These are phyloP conservation scores for Reutealis trisperma DNA, from an alignment of 345 rosid genomes.

Conservation along the genomic window DNA sequence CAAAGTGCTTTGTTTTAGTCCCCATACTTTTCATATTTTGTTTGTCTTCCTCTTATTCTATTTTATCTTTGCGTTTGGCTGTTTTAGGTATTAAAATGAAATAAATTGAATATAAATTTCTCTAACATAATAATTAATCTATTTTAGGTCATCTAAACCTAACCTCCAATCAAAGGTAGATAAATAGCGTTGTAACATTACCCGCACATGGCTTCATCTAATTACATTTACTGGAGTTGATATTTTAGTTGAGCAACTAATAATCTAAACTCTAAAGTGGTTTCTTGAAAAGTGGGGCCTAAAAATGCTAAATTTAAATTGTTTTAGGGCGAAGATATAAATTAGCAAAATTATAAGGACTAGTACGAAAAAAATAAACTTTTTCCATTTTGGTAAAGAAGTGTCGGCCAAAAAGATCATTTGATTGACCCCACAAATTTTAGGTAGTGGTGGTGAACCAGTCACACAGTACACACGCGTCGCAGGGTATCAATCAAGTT, in stretches of 20 bases:
- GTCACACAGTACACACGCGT: constrained; percentile 31
- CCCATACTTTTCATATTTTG: not conserved
- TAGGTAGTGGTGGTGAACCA: constrained; percentile 31
- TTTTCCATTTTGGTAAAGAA: not conserved
- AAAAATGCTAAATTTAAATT: not conserved
- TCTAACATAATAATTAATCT: no score
- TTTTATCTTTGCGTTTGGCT: not conserved
- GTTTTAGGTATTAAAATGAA: no score
- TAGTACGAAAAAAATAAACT: not conserved
- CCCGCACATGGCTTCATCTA: not conserved
- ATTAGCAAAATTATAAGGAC: not conserved
- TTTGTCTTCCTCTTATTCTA: not conserved
- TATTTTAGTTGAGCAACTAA: constrained; percentile 2
- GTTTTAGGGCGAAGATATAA: not conserved
- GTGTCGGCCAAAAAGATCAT: constrained; percentile 47
- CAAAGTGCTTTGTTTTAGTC: not conserved
- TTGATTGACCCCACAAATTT: constrained; percentile 34
- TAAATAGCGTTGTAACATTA: not conserved
- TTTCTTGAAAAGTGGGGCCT: no score
- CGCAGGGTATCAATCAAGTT: constrained; percentile 3
- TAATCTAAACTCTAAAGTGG: not conserved
- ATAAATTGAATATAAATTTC: no score
- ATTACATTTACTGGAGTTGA: not conserved
- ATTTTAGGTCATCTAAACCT: no score
- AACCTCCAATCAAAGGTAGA: no score